These are phyloP conservation scores for Mycena capillaripes DNA, from an alignment of 768 basidiomycete species.

Conservation along the genomic window DNA sequence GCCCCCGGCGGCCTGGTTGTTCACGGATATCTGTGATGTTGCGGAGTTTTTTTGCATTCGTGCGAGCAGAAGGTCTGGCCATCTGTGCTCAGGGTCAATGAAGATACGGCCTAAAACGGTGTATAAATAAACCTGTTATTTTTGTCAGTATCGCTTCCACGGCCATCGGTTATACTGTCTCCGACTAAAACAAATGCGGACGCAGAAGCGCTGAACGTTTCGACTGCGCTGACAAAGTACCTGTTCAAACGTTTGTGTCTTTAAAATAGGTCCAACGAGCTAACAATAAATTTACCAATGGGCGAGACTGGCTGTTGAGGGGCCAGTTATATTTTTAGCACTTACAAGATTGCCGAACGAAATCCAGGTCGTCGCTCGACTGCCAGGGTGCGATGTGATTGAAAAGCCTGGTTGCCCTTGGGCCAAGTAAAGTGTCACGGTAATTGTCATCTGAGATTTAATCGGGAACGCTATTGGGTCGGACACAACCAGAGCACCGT, in stretches of 20 bases:
- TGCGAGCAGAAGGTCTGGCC: constrained; percentile 64
- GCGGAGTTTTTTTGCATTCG: constrained; percentile 52
- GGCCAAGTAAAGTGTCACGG: constrained; percentile 57
- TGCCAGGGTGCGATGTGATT: constrained; percentile 64
- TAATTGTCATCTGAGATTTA: constrained; percentile 53
- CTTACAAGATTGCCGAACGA: constrained; percentile 53
- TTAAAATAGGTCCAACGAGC: background rate
- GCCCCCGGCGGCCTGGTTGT: constrained; percentile 67
- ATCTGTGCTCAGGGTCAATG: constrained; percentile 43
- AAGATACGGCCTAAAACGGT: background rate
- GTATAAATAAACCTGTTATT: constrained; percentile 56
- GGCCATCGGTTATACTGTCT: constrained; percentile 68
- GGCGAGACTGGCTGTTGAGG: constrained; percentile 46
- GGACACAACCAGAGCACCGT: constrained; percentile 60
- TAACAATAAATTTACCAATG: constrained; percentile 50
- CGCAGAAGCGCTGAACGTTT: constrained; percentile 51
- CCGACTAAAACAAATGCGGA: constrained; percentile 60
- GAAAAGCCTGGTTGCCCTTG: constrained; percentile 55
- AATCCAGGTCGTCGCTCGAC: constrained; percentile 62
- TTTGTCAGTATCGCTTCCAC: constrained; percentile 57
- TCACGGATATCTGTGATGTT: constrained; percentile 54
- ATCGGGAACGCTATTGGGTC: constrained; percentile 59
- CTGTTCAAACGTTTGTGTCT: constrained; percentile 36
- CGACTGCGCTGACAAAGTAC: constrained; percentile 61
- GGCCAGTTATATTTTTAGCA: constrained; percentile 52